Evolutionary conservation across 2,329 filamentous ascomycete species (phyloP), one percentile per base, ranked within the genome.

Genomic region (Dryadomyces quercus-mongolicae): DNA sequence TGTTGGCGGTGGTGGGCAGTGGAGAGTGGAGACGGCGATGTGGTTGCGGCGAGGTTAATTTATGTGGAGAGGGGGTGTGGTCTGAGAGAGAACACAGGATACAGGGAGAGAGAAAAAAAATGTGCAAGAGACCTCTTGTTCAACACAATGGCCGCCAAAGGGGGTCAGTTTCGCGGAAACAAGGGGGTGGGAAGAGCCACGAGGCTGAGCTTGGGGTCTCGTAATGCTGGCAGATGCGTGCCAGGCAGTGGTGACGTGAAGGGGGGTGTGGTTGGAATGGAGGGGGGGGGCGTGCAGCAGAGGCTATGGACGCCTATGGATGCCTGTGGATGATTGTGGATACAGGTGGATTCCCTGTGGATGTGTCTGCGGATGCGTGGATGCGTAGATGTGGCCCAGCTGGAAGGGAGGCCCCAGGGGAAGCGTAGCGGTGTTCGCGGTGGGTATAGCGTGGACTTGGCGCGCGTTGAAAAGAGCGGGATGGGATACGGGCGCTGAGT

Each of bases 131-230:
- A 52, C 45, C 4, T 42, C 12, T 13, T 54, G 54, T 54, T 53
- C 50, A 51, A 52, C 53, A 54, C 16, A 36, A 50, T 20, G 20
- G 50, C 40, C 50, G 31, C 45, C 34, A 40, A 47, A 46, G 42
- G 44, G 36, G 54, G 54, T 45, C 54, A 44, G 50, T 53, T 53
- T 53, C 22, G 48, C 4, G 44, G 51, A 50, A 51, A 49, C 10
- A 15, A 47, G 42, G 43, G 43, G 44, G 21, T 44, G 21, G 31
- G 20, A 45, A 50, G 47, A 52, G 44, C 53, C 57, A 58, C 59
- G 58, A 61, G 59, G 59, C 59, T 61, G 59, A 61, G 58, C 53
- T 18, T 31, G 20, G 15, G 44, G n/a, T 53, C 18, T 54, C 34
- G 51, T 20, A 21, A 31, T 36, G 20, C 25, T 31, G 48, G 54